These are phyloP conservation scores for Pseudopyricularia javanii DNA, from an alignment of 2,329 filamentous ascomycete genomes.

Conservation along the genomic window DNA sequence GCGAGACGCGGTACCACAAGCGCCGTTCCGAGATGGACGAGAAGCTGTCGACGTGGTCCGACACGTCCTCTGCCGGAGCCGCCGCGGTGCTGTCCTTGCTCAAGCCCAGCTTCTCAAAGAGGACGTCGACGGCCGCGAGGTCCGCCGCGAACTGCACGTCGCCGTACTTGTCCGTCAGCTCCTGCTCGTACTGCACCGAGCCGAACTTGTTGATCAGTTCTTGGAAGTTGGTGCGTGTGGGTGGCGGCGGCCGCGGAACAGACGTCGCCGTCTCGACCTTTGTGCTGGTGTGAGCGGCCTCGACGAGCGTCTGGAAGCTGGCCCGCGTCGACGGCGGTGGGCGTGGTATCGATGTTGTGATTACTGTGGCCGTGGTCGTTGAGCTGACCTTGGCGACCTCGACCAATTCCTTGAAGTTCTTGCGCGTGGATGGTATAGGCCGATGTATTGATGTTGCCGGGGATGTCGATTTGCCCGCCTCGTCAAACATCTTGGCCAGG, in stretches of 20 bases:
- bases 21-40: conserved; percentile 44
- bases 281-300: not conserved
- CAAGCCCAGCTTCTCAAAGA: conserved; percentile 2
- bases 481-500: conserved; percentile 37
- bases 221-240: conserved; percentile 2
- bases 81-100: not conserved
- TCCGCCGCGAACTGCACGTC: conserved; percentile 3
- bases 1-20: conserved; percentile 52
- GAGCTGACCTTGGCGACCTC: not conserved
- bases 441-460: not conserved
- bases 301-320: not conserved
- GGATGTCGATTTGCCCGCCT: conserved; percentile 7
- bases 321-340: not conserved
- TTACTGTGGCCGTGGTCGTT: not conserved
- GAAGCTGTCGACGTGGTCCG: conserved; percentile 41
- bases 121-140: conserved; percentile 1
- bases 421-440: not conserved
- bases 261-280: not conserved
- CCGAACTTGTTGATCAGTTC: conserved; percentile 17
- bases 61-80: conserved; percentile 14
- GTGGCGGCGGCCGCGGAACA: not conserved
- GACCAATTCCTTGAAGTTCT: not conserved
- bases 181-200: conserved; percentile 2
- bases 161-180: conserved; percentile 6
- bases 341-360: not conserved